Evolutionary conservation across 805 yeast genomes (phyloP).

Genomic region (Suhomyces sp.): DNA sequence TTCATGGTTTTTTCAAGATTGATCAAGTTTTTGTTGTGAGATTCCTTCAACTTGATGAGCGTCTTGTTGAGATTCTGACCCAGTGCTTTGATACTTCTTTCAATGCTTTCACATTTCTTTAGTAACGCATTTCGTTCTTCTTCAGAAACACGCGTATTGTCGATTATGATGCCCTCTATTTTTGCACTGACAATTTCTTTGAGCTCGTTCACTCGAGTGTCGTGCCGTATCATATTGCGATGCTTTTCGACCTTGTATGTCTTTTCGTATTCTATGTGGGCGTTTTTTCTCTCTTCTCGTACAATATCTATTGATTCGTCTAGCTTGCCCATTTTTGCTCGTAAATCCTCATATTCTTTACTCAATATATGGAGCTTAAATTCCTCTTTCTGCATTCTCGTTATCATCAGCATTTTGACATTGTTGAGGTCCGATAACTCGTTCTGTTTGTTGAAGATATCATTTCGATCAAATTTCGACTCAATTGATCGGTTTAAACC

Average conservation of each 20-base stretch:
- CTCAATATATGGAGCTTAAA: slow-evolving; percentile 12
- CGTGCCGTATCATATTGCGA: slow-evolving; percentile 22
- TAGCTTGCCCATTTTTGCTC: slow-evolving; percentile 5
- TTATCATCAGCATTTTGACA: slow-evolving; percentile 12
- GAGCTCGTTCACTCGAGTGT: slow-evolving; percentile 23
- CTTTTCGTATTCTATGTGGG: slow-evolving; percentile 6
- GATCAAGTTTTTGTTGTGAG: slow-evolving; percentile 19
- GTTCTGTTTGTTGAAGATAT: slow-evolving; percentile 7
- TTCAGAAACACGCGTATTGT: slow-evolving; percentile 31
- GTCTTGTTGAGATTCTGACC: slow-evolving; percentile 19
- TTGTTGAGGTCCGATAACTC: slow-evolving; percentile 10
- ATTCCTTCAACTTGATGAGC: slow-evolving; percentile 25
- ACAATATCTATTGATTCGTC: slow-evolving; percentile 5
- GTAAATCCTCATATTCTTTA: slow-evolving; percentile 9
- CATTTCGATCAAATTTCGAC: too few relatives aligned
- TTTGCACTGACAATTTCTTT: slow-evolving; percentile 29
- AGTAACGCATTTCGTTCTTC: slow-evolving; percentile 19
- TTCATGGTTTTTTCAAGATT: slow-evolving; percentile 15
- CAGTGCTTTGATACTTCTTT: slow-evolving; percentile 13
- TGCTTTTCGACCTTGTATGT: slow-evolving; percentile 10
- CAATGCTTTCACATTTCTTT: slow-evolving; percentile 13
- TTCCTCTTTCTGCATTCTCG: slow-evolving; percentile 17
- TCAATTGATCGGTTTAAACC: too few relatives aligned
- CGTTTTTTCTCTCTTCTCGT: slow-evolving; percentile 7
- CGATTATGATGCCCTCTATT: slow-evolving; percentile 38